These are phyloP conservation scores for Salix brachista DNA, from an alignment of 345 rosid genomes.

Conservation along the genomic window DNA sequence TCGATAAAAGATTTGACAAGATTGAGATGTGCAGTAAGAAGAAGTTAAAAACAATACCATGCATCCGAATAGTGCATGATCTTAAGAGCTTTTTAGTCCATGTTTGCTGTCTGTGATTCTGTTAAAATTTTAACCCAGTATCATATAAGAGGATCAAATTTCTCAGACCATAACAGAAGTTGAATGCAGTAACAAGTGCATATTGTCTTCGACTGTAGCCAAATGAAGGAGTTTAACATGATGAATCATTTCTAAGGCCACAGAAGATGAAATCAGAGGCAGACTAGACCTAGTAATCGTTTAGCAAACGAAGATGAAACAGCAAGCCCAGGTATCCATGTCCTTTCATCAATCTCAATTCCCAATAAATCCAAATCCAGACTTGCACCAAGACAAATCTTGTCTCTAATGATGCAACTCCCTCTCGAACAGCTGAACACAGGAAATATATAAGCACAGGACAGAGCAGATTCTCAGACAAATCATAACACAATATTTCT, in stretches of 20 bases:
- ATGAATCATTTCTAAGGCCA: background rate
- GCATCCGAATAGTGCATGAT: too few relatives aligned
- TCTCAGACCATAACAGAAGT: too few relatives aligned
- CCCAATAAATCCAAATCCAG: constrained; percentile 93
- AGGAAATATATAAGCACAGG: constrained; percentile 8
- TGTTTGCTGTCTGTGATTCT: too few relatives aligned
- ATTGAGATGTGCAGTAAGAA: too few relatives aligned
- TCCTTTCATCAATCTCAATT: constrained; percentile 63
- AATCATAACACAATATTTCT: background rate
- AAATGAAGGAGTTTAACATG: background rate
- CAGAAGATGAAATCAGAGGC: constrained; percentile 2
- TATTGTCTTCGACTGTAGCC: background rate
- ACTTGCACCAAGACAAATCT: constrained; percentile 65
- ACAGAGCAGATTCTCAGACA: background rate
- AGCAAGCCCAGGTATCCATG: constrained; percentile 85
- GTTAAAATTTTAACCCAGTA: too few relatives aligned
- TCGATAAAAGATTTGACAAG: too few relatives aligned
- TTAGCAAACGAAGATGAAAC: constrained; percentile 88
- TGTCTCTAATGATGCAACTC: constrained; percentile 53
- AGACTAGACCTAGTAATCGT: constrained; percentile 70
- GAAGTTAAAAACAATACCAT: too few relatives aligned
- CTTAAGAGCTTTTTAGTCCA: too few relatives aligned
- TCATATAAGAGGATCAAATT: too few relatives aligned
- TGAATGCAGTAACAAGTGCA: background rate
- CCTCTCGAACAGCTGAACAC: constrained; percentile 61